Base-by-base conservation (phyloP, 306 rosid species). In the Cucurbita maxima region DNA sequence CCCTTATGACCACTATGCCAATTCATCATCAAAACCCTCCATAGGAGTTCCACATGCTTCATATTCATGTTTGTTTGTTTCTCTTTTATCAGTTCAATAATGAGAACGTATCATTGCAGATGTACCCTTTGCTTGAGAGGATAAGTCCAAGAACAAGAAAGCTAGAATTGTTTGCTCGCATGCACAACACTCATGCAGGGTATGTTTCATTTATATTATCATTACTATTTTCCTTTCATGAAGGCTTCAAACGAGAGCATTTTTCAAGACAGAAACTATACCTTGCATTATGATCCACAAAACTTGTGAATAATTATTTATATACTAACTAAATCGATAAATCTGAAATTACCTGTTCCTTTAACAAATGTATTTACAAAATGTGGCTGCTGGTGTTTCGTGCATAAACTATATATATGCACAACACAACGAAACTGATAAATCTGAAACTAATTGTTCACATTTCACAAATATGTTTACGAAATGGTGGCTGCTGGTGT, bases 121-220 rank as follows among this genome's bases (percentile, higher is more conserved):
- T 95, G 99, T 95, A 95, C 77, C 92, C 96, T 59, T 60, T 95
- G 95, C 87, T 95, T 84, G 99, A 91, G 85, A 85, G 99, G 84
- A 88, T 95, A 75, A 95, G 99, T 85, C 99, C 99, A 8, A 88
- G 96, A 82, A 95, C 99, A 67, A 95, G 99, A 75, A 95, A 91
- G 85, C 89, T 95, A 56, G 99, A 95, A 73, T 77, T 95, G 74
- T 95, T 95, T 84, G 99, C 99, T 47, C 97, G 96, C 51, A 95
- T 95, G 99, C 99, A 95, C 92, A 95, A 95, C 81, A 95, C 99
- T 79, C 97, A 95, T 78, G 92, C 99, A 55, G 99, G 99, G 97
- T 95, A 76, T 74, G 84, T 73, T 84, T 79, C 78, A 79, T 66
- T 51, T 38, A 15, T 75, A 30, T 75, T 62, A 11, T 50, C 16